Conservation (phyloP, 768 basidiomycete species). For the Mycena galopus region DNA sequence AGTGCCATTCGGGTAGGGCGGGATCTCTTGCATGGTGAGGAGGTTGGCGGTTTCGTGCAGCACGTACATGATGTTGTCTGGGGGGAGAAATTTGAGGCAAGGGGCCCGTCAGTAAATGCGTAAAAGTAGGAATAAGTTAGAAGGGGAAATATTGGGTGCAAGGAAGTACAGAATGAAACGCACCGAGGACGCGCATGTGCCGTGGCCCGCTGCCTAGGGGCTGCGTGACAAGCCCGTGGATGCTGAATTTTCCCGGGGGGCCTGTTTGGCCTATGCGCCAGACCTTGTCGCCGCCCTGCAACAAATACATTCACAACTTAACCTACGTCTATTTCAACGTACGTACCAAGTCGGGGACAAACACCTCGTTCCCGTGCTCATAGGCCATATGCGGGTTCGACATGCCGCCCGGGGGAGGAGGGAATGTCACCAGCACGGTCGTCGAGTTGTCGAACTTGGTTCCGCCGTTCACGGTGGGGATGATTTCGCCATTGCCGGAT, state of each 20-base stretch:
- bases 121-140: too few relatives aligned
- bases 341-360: conserved; percentile 59
- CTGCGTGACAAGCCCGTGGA: conserved; percentile 59
- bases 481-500: conserved; percentile 54
- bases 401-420: conserved; percentile 27
- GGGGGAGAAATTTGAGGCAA: too few relatives aligned
- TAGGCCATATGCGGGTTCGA: conserved; percentile 61
- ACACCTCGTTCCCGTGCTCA: conserved; percentile 54
- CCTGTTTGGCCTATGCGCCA: conserved; percentile 36
- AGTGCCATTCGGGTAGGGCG: conserved; percentile 64
- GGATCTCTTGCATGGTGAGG: conserved; percentile 69
- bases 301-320: too few relatives aligned
- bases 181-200: conserved; percentile 51
- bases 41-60: conserved; percentile 32
- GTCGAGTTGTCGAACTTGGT: conserved; percentile 39
- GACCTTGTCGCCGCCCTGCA: conserved; percentile 54
- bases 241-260: conserved; percentile 49
- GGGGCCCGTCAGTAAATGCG: too few relatives aligned
- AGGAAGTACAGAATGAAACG: conserved; percentile 10
- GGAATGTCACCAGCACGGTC: conserved; percentile 51
- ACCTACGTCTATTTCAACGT: too few relatives aligned
- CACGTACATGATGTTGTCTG: conserved; percentile 24
- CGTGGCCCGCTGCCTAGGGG: conserved; percentile 61
- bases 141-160: too few relatives aligned
- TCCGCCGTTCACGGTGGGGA: conserved; percentile 46